These are phyloP conservation scores for Salix brachista DNA, from an alignment of 345 rosid species.

Conservation along the genomic window DNA sequence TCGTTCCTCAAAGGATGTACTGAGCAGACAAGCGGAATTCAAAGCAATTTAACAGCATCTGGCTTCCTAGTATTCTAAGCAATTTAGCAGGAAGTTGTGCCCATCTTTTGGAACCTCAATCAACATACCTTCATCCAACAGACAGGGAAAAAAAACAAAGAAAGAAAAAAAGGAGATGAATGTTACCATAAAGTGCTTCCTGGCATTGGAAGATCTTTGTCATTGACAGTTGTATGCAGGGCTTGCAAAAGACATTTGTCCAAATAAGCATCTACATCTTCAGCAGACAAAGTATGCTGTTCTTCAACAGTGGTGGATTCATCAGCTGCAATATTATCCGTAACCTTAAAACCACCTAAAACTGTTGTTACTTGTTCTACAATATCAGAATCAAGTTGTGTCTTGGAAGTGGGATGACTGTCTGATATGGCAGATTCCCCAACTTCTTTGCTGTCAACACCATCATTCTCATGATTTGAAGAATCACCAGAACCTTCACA, in stretches of 20 bases:
- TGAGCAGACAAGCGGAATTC: no score
- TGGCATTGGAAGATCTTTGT: constrained; percentile 89
- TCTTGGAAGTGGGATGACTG: constrained; percentile 17
- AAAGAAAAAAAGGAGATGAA: background rate
- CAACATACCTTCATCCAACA: background rate
- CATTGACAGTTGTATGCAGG: constrained; percentile 74
- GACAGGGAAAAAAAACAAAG: background rate
- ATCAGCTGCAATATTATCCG: constrained; percentile 30
- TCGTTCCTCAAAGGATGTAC: no score
- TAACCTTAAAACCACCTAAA: constrained; percentile 41
- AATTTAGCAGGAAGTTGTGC: no score
- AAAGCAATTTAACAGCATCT: no score
- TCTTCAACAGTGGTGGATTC: constrained; percentile 45
- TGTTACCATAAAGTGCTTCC: constrained; percentile 90
- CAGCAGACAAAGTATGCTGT: constrained; percentile 42
- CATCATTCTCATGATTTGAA: constrained; percentile 30
- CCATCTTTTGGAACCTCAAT: no score
- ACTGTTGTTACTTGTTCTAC: constrained; percentile 35
- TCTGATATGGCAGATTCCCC: constrained; percentile 24
- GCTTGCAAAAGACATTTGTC: constrained; percentile 96
- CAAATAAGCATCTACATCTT: constrained; percentile 71
- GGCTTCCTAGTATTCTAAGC: no score
- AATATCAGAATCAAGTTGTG: constrained; percentile 25
- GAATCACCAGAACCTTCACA: constrained; percentile 34
- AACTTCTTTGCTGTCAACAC: constrained; percentile 26